Conservation (phyloP, 2,329 filamentous ascomycete genomes). For the Venturiaceae sp. region DNA sequence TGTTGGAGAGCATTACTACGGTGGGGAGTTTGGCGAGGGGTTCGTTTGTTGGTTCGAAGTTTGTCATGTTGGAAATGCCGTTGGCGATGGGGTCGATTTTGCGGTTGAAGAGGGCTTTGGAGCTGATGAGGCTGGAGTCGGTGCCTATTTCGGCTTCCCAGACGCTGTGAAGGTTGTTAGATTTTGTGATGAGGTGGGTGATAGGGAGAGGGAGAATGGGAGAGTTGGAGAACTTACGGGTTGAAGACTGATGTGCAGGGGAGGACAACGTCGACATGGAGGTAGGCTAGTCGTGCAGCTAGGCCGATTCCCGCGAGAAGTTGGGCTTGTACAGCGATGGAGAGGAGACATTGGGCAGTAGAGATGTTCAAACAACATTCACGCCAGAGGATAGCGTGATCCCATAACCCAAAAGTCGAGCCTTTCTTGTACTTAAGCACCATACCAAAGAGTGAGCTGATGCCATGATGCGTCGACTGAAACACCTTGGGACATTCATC, state of each 20-base stretch:
- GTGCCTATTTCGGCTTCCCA: constrained; percentile 51
- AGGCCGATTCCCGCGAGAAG: constrained; percentile 14
- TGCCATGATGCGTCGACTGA: constrained; percentile 47
- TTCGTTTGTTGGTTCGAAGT: constrained; percentile 44
- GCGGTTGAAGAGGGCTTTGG: constrained; percentile 40
- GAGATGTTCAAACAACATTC: constrained; percentile 23
- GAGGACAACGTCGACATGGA: constrained; percentile 44
- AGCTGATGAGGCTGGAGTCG: constrained; percentile 39
- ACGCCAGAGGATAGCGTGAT: constrained; percentile 47
- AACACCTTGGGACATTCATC: constrained; percentile 42
- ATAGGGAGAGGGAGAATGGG: too few relatives aligned
- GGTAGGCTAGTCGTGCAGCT: constrained; percentile 13
- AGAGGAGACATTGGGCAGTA: constrained; percentile 12
- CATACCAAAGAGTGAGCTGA: constrained; percentile 45
- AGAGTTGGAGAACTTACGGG: constrained; percentile 19
- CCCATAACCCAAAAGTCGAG: constrained; percentile 46
- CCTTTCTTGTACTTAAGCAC: constrained; percentile 45
- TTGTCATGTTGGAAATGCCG: constrained; percentile 49
- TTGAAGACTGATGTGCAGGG: constrained; percentile 51
- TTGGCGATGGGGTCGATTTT: constrained; percentile 53
- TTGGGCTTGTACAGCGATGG: constrained; percentile 13
- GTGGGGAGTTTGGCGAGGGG: constrained; percentile 46
- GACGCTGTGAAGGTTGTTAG: constrained; percentile 20
- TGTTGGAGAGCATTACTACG: constrained; percentile 50
- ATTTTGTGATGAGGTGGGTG: too few relatives aligned